Base-by-base conservation (phyloP, 2,329 filamentous ascomycete species). In the Trichoderma koningii region DNA sequence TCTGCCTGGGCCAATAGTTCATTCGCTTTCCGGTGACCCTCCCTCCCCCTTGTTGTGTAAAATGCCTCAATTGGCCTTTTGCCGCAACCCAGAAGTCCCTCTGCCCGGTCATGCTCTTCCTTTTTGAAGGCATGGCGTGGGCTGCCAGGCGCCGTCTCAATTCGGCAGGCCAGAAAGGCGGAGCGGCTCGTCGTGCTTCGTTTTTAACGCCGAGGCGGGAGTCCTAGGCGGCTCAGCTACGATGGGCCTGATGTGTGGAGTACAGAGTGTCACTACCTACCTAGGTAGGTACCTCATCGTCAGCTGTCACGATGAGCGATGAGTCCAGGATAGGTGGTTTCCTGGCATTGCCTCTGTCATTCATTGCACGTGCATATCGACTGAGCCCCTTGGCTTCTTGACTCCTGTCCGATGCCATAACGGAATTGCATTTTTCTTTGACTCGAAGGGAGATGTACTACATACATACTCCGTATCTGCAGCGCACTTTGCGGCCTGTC, bases 81-180 rank as follows among this genome's bases (percentile, higher is more conserved):
- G 23, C 57, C 57, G 57, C 57, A 23, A 23, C 15, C 34, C 34
- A 61, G 57, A 30, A 51, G 50, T 52, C 44, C 26, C n/a, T 34
- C 26, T 10, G 28, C 42, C 10, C 38, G n/a, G 41, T 42, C 42
- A 26, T 60, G 21, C 19, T 42, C n/a, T 30, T 60, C 41, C 19
- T 42, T 30, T 30, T 60, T 41, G 45, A 45, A 19, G 38, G 53
- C 21, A 55, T 23, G 42, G 44, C 17, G 56, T 28, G 56, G 45
- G 23, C 45, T 26, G 30, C 34, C 34, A 23, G 21, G 21, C 21
- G 21, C 21, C 21, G 21, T 19, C 62, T 64, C 45, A 52, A 57
- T 64, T 6, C 38, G 53, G 62, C 62, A 64, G 62, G 62, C 56
- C 62, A 51, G 15, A 50, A 57, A 34, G 34, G 34, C 59, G 62